Evolutionary conservation across 805 yeast species (phyloP), one percentile per base, ranked within the genome.

Genomic region (Jamesozyma rosinii): DNA sequence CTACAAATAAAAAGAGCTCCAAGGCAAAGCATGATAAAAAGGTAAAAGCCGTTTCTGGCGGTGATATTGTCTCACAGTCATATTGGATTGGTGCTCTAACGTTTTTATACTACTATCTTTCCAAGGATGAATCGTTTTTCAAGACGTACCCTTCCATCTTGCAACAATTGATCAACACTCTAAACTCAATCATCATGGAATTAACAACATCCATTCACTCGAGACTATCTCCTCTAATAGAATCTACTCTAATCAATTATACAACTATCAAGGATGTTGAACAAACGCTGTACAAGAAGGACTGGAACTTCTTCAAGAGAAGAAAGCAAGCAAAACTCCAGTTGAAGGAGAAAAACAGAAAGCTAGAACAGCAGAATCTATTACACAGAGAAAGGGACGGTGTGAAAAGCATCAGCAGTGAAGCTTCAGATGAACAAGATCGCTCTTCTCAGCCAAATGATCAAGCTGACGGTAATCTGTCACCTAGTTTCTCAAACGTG

Each of bases 41-140:
- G 3, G 38, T 33, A 15, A 27, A 40, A 17, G 22, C 32, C 2
- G 35, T 24, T 11, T 43, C 45, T 11, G 41, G 59, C 39, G 82
- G 80, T 27, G 90, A 83, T 55, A 79, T 83, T 43, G 83, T 83
- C 15, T 57, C 72, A 34, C 72, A 81, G 48, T 81, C 95, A 40
- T 90, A 87, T 59, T 92, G 97, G 97, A 73, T 92, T 31, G 79
- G 95, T 4, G 81, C 83, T 21, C 59, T 83, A 37, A 83, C 84
- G 46, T 79, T 84, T 50, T 65, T 90, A 40, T 80, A 82, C 54
- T 90, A 83, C 60, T 90, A 86, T 61, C 57, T 90, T 29, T 67
- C 76, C 35, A 77, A 83, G 47, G 92, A 83, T 54, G 81, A 76
- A 13, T 62, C 66, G 0, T 71, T 81, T 42, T 79, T 76, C 58